Evolutionary conservation across 1,284 basidiomycete genomes (phyloP), one percentile per base, ranked within the genome.

Genomic region (Tylopilus sp.): DNA sequence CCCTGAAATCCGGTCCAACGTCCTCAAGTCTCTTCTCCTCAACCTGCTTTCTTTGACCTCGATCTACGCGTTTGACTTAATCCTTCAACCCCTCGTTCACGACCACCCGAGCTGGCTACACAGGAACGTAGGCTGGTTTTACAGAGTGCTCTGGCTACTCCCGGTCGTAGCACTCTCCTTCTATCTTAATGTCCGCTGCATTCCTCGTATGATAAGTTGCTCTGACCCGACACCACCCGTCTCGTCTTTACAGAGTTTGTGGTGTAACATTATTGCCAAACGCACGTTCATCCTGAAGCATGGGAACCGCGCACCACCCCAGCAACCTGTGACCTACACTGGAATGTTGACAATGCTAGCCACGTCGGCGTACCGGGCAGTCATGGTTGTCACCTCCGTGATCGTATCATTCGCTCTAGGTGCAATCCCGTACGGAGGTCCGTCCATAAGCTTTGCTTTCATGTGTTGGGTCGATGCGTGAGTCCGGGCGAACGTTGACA

Each of bases 401-500:
- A 63, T 79, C 9, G 71, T 90, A 23, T 84, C 85, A 1, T 81
- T 86, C 52, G 74, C 75, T 7, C 69, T 92, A 36, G 70, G 74
- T 5, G 74, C 76, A 49, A 71, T 89, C 15, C 89, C 90, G 3
- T 71, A 77, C 44, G 65, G 84, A 9, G 90, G 89, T 5, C 71
- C 77, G 1, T 53, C 72, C 3, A 64, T 75, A 3, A 79, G 81
- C 19, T 87, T 90, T 59, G 65, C 78, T 10, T 92, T 90, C 60
- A 70, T 90, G 44, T 91, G 87, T 59, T 89, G 89, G 84, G 77
- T 91, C 39, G 84, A 91, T 64, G 76, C 88, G 88, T 91, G 66
- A 76, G 87, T 84, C 21, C 44, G 30, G 40, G 13, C 49, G 43
- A 31, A 39, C 40, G 31, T 51, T 41, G 31, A 10, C 25, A 19